phyloP scores from a whole-genome alignment of 768 basidiomycete genomes.

The Russula ochroleuca region DNA sequence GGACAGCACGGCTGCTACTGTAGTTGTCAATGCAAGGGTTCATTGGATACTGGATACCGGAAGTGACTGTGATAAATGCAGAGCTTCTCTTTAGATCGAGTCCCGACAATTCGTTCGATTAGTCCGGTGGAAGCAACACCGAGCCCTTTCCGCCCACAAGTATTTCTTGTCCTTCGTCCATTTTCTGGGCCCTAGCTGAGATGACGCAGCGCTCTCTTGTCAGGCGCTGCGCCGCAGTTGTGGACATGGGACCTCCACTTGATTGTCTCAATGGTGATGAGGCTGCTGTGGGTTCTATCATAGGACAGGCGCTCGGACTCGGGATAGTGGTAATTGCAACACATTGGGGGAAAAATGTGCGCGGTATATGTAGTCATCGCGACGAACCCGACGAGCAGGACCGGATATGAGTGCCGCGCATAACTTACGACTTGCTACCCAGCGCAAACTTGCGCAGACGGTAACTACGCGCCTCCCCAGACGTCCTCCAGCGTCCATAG shows the following conservation, averaged over 20 bases:
- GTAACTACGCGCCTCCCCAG: slow-evolving; percentile 67
- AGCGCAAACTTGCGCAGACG: slow-evolving; percentile 54
- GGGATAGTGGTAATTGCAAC: background rate
- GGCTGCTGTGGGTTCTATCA: slow-evolving; percentile 41
- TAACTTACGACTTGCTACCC: slow-evolving; percentile 46
- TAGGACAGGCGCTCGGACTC: background rate
- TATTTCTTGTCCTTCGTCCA: background rate
- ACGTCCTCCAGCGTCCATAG: slow-evolving; percentile 41
- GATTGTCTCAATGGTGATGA: slow-evolving; percentile 48
- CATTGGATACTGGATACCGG: background rate
- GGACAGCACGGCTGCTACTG: background rate
- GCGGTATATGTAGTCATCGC: slow-evolving; percentile 54
- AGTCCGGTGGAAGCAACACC: background rate
- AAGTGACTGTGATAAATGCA: background rate
- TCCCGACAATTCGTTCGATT: background rate
- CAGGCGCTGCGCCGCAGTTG: slow-evolving; percentile 42
- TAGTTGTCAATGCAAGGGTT: background rate
- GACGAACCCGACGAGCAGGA: slow-evolving; percentile 55
- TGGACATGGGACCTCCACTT: slow-evolving; percentile 49
- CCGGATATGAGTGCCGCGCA: slow-evolving; percentile 54
- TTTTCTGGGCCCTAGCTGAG: background rate
- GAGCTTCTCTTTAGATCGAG: background rate
- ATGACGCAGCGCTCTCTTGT: slow-evolving; percentile 25
- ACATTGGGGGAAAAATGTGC: slow-evolving; percentile 36
- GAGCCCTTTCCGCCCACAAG: background rate